phyloP scores from a whole-genome alignment of 495 filamentous ascomycete genomes.

The Penicillium bialowiezense region DNA sequence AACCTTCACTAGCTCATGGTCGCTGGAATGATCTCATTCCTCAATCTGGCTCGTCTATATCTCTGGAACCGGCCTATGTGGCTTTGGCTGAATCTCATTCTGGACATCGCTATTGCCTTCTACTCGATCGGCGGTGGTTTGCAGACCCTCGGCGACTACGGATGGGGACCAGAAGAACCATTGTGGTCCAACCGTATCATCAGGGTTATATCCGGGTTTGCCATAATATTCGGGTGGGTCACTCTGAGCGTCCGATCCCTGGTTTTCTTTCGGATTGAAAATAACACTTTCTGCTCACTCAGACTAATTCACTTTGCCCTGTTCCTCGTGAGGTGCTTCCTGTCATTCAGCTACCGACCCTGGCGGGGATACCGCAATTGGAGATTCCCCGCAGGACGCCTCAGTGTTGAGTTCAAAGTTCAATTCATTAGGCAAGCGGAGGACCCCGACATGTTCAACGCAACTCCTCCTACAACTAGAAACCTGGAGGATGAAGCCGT shows the following conservation, averaged over 20 bases:
- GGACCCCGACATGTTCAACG: too few relatives aligned
- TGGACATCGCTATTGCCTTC: constrained; percentile 2
- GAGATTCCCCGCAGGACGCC: constrained; percentile 3
- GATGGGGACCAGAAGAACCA: not conserved
- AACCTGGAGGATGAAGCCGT: too few relatives aligned
- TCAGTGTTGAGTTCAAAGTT: constrained; percentile 4
- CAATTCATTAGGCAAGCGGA: constrained; percentile 4
- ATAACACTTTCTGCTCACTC: not conserved
- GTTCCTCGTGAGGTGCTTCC: constrained; percentile 4
- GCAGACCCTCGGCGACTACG: not conserved
- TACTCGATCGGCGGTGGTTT: not conserved
- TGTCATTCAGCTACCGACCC: constrained; percentile 6
- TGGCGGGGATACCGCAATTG: constrained; percentile 5
- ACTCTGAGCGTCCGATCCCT: not conserved
- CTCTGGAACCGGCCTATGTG: constrained; percentile 6
- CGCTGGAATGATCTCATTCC: constrained; percentile 2
- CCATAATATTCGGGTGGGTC: constrained; percentile 1
- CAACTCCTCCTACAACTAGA: too few relatives aligned
- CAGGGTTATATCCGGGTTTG: not conserved
- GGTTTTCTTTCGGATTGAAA: constrained; percentile 1
- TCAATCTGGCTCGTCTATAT: constrained; percentile 4
- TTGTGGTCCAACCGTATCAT: constrained; percentile 2
- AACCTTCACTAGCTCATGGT: not conserved
- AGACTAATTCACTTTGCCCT: constrained; percentile 3
- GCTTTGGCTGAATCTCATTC: constrained; percentile 4